Evolutionary conservation across 2,329 filamentous ascomycete species (phyloP).

Genomic region (Monosporascus cannonballus): DNA sequence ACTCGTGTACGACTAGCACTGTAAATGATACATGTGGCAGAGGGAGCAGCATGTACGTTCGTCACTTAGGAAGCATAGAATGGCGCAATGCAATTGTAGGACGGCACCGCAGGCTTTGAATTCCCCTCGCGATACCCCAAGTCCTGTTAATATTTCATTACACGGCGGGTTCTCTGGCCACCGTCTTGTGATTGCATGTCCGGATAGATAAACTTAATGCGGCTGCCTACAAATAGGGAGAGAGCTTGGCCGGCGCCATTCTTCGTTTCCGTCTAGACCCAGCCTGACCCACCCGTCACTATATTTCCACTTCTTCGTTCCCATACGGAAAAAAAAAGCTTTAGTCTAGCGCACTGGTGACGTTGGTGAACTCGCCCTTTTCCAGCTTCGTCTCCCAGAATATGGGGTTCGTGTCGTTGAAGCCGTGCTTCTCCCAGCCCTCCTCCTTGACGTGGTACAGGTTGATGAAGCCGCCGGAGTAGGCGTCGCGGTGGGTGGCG

Average conservation of each 20-base stretch:
- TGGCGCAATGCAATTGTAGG: too few species aligned
- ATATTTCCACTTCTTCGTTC: neutral
- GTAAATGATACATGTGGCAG: conserved; percentile 1
- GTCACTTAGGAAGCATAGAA: too few species aligned
- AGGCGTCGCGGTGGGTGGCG: conserved; percentile 96
- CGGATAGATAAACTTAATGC: too few species aligned
- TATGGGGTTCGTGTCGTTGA: conserved; percentile 96
- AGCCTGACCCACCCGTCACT: neutral
- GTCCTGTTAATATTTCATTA: too few species aligned
- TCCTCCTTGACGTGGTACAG: conserved; percentile 98
- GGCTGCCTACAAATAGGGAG: too few species aligned
- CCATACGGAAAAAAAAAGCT: neutral
- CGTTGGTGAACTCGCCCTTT: conserved; percentile 97
- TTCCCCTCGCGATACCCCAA: too few species aligned
- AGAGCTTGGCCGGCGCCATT: neutral
- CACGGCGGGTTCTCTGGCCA: too few species aligned
- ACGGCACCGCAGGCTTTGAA: too few species aligned
- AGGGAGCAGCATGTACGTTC: too few species aligned
- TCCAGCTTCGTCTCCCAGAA: conserved; percentile 99
- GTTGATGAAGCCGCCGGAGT: conserved; percentile 97
- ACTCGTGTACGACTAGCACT: neutral
- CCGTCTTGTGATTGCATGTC: too few species aligned
- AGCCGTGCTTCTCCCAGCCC: conserved; percentile 98
- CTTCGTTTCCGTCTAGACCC: too few species aligned
- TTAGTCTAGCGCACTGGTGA: conserved; percentile 67